Conservation (phyloP, 768 basidiomycete species). For the Brasilioporus rufonigricans region DNA sequence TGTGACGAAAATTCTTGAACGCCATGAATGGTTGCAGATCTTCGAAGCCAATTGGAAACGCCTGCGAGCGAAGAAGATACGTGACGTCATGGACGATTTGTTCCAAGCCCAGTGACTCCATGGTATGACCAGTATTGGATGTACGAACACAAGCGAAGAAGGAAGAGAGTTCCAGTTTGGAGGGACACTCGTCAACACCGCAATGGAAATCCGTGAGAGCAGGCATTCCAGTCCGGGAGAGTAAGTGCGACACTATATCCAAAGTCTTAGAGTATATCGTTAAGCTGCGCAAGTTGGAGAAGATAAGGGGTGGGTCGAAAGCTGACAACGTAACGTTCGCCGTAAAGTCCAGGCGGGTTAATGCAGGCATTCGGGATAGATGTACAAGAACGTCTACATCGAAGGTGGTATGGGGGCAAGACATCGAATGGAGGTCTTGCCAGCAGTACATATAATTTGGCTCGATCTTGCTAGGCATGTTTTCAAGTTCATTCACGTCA, state of each 20-base stretch:
- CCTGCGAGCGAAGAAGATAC: not conserved
- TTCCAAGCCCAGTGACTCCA: not conserved
- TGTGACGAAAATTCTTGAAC: not conserved
- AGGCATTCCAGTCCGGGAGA: not conserved
- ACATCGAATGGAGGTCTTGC: not conserved
- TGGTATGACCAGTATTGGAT: not conserved
- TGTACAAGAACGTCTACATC: not conserved
- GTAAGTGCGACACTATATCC: not conserved
- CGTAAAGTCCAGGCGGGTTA: not conserved
- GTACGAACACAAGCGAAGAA: not conserved
- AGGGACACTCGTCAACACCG: not conserved
- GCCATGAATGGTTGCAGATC: not conserved
- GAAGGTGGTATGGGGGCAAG: not conserved
- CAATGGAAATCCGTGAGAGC: not conserved
- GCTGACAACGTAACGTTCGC: no score
- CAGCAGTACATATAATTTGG: not conserved
- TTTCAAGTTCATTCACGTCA: not conserved
- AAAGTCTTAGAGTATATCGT: not conserved
- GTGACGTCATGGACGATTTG: not conserved
- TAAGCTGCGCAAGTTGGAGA: not conserved
- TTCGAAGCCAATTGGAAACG: not conserved
- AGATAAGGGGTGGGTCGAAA: not conserved
- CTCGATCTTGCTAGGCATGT: not conserved
- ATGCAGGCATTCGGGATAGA: not conserved
- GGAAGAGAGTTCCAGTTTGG: not conserved